These are phyloP conservation scores for Trichaptum fuscoviolaceum DNA, from an alignment of 768 basidiomycete species.

Conservation along the genomic window DNA sequence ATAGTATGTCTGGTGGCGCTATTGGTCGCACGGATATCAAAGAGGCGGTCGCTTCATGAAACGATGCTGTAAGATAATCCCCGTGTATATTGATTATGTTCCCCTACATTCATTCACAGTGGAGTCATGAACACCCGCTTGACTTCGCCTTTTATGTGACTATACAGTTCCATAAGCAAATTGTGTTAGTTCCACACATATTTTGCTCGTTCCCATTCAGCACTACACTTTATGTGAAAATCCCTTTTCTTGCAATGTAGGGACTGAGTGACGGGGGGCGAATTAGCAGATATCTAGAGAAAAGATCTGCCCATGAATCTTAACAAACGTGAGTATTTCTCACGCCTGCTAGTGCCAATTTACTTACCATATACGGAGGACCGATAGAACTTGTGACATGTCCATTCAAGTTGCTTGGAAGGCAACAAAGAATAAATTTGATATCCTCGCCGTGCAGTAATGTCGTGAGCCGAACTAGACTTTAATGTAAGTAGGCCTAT, in stretches of 20 bases:
- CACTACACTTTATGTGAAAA: too few species aligned
- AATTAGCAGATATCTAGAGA: not conserved
- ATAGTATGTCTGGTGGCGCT: conserved; percentile 49
- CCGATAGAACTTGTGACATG: not conserved
- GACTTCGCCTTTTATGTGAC: not conserved
- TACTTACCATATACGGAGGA: not conserved
- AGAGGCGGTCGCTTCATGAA: not conserved
- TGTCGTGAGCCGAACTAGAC: not conserved
- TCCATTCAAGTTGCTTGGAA: not conserved
- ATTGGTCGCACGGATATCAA: conserved; percentile 16
- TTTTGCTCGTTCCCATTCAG: not conserved
- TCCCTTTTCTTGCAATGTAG: too few species aligned
- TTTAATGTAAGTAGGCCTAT: not conserved
- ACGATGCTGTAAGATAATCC: not conserved
- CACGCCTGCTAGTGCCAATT: not conserved
- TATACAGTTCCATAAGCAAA: not conserved
- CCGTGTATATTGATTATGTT: not conserved
- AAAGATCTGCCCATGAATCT: not conserved
- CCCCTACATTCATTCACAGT: not conserved
- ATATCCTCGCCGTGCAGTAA: not conserved
- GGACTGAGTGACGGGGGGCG: not conserved
- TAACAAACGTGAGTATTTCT: not conserved
- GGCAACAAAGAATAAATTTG: not conserved
- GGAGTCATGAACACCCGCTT: not conserved
- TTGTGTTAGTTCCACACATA: not conserved